Conservation (phyloP, 345 rosid species). For the Camelina hispida region DNA sequence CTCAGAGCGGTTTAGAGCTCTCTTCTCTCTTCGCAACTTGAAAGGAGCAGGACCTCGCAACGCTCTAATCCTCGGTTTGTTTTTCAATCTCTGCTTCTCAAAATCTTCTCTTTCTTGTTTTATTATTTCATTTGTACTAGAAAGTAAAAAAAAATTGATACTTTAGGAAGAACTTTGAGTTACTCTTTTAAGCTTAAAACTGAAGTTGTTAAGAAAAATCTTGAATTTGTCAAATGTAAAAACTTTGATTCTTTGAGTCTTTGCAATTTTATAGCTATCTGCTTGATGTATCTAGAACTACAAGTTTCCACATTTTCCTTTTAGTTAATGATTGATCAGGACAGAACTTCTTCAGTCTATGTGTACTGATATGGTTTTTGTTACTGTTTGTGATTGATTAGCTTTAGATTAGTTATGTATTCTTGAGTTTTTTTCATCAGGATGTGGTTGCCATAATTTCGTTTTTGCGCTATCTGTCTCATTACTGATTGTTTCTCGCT, state of each 20-base stretch:
- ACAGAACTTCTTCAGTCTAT: not conserved
- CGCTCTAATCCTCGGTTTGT: conserved; percentile 64
- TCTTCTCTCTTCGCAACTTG: conserved; percentile 96
- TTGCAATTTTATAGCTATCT: no score
- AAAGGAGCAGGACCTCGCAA: conserved; percentile 77
- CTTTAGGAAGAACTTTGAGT: conserved; percentile 19
- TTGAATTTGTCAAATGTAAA: conserved; percentile 3
- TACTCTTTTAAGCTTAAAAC: no score
- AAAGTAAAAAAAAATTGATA: not conserved
- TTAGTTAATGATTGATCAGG: not conserved
- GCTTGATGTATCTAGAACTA: not conserved
- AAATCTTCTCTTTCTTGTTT: not conserved
- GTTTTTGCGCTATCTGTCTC: not conserved
- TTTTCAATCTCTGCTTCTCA: conserved; percentile 9
- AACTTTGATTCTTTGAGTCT: not conserved
- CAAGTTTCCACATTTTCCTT: not conserved
- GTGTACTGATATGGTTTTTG: not conserved
- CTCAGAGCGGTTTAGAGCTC: conserved; percentile 84
- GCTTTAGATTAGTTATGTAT: not conserved
- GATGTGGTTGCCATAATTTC: not conserved
- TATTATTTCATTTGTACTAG: conserved; percentile 6
- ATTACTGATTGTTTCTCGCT: not conserved
- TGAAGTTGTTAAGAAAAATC: not conserved
- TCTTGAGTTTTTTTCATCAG: not conserved
- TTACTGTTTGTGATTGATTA: not conserved